Evolutionary conservation across 148 eudicot species (phyloP).

Genomic region (Diospyros lotus): DNA sequence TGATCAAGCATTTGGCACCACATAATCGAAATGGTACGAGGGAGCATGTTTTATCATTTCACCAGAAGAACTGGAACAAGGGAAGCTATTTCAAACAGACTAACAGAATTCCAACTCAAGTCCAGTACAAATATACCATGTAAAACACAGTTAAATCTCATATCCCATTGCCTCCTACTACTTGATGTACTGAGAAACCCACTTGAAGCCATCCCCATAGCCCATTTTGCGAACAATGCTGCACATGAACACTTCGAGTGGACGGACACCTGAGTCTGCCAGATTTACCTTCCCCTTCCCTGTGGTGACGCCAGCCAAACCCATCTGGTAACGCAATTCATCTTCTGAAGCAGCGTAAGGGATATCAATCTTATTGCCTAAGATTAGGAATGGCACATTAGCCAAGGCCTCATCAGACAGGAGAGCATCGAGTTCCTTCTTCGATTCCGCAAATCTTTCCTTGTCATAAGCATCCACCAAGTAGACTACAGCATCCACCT

Average conservation of each 20-base stretch:
- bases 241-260: conserved; percentile 87
- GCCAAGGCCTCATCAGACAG: conserved; percentile 79
- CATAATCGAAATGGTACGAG: background rate
- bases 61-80: background rate
- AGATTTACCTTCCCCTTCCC: conserved; percentile 82
- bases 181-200: conserved; percentile 85
- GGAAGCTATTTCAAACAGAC: conserved; percentile 21
- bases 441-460: conserved; percentile 82
- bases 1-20: conserved; percentile 8
- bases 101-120: conserved; percentile 18
- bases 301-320: conserved; percentile 60
- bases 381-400: conserved; percentile 65
- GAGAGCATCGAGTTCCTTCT: conserved; percentile 79
- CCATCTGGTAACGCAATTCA: conserved; percentile 60
- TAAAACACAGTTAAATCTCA: conserved; percentile 2
- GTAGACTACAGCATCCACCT: conserved; percentile 91
- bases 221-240: conserved; percentile 89
- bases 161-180: conserved; percentile 19
- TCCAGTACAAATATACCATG: conserved; percentile 11
- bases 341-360: conserved; percentile 89
- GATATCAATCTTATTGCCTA: conserved; percentile 84
- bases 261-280: conserved; percentile 62
- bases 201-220: conserved; percentile 87
- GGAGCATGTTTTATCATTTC: background rate
- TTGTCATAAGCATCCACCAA: conserved; percentile 79